These are phyloP conservation scores for Bipolaris bicolor DNA, from an alignment of 2,329 filamentous ascomycete genomes.

Conservation along the genomic window DNA sequence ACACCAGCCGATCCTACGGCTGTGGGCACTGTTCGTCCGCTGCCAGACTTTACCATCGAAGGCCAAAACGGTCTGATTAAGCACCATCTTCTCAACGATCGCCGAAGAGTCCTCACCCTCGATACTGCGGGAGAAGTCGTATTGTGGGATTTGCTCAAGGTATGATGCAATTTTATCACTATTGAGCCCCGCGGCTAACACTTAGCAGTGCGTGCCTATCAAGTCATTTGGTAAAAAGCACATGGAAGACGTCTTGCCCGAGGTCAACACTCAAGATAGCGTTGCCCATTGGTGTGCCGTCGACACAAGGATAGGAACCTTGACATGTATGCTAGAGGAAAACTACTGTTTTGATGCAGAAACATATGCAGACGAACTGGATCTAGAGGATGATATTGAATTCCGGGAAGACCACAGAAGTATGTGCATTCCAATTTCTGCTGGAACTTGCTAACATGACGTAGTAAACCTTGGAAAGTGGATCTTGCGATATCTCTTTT, in stretches of 20 bases:
- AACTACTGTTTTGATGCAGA: constrained; percentile 98
- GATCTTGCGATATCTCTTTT: constrained; percentile 91
- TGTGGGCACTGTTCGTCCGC: constrained; percentile 48
- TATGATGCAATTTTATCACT: constrained; percentile 48
- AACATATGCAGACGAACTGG: constrained; percentile 90
- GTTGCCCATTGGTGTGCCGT: constrained; percentile 97
- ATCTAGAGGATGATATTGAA: constrained; percentile 73
- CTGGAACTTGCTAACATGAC: constrained; percentile 1
- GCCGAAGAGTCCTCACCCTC: constrained; percentile 84
- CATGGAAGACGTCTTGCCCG: constrained; percentile 85
- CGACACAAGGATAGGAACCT: constrained; percentile 87
- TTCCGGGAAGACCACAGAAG: constrained; percentile 94
- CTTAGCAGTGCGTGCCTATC: constrained; percentile 75
- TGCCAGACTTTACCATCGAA: constrained; percentile 70
- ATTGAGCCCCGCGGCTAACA: constrained; percentile 23
- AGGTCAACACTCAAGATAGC: constrained; percentile 85
- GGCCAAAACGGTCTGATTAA: constrained; percentile 96
- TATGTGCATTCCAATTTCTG: constrained; percentile 53
- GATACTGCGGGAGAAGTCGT: constrained; percentile 95
- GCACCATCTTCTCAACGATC: constrained; percentile 87
- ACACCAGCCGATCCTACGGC: constrained; percentile 47
- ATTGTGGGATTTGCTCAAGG: constrained; percentile 90
- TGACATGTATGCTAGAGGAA: constrained; percentile 89
- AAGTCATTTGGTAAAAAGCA: constrained; percentile 93
- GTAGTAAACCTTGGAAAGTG: constrained; percentile 95